Conservation (phyloP, 2,329 filamentous ascomycete genomes). For the Cyclaneusma minus region DNA sequence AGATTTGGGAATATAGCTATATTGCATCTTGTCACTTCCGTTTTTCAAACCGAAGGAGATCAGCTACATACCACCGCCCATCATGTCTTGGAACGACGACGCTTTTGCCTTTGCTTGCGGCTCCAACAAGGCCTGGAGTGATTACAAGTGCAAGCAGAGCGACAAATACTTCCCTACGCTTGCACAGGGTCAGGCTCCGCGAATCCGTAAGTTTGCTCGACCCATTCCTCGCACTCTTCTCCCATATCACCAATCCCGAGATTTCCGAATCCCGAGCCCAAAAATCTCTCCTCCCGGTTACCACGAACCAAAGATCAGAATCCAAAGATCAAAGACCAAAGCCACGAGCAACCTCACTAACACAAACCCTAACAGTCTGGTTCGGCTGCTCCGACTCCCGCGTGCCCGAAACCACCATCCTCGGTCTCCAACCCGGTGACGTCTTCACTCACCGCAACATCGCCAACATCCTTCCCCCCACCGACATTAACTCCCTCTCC, state of each 20-base stretch:
- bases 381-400: constrained; percentile 78
- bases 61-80: not conserved
- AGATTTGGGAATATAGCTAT: not conserved
- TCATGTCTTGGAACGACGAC: constrained; percentile 26
- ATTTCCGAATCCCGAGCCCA: too few relatives aligned
- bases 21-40: not conserved
- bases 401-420: constrained; percentile 68
- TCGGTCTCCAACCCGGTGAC: constrained; percentile 66
- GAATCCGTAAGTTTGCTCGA: constrained; percentile 33
- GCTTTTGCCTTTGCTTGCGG: constrained; percentile 45
- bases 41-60: not conserved
- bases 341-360: constrained; percentile 1
- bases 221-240: too few relatives aligned
- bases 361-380: constrained; percentile 41
- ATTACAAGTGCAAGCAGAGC: constrained; percentile 46
- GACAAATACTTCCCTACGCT: constrained; percentile 57
- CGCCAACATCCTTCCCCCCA: constrained; percentile 63
- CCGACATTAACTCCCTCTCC: constrained; percentile 58
- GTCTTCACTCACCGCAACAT: constrained; percentile 87
- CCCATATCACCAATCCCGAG: too few relatives aligned
- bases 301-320: too few relatives aligned
- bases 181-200: constrained; percentile 48
- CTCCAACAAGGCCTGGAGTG: constrained; percentile 57
- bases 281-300: too few relatives aligned
- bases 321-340: too few relatives aligned